Conservation (phyloP, 2,329 filamentous ascomycete genomes). For the Ascochyta pisi region DNA sequence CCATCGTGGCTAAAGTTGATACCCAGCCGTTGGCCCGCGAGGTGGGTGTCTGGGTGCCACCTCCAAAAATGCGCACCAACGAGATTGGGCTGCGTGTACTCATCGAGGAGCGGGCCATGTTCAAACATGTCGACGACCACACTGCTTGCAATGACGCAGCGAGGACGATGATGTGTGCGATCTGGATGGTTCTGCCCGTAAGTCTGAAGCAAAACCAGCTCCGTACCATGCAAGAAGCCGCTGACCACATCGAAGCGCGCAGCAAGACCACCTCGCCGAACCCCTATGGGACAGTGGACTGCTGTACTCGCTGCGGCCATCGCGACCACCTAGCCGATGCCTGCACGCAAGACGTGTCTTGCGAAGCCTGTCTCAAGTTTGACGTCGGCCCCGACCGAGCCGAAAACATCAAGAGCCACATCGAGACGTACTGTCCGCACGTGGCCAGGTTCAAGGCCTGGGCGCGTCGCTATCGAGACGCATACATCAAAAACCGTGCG, state of each 20-base stretch:
- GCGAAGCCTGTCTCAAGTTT: slow-evolving; percentile 16
- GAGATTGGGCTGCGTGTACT: slow-evolving; percentile 21
- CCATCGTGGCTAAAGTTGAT: slow-evolving; percentile 30
- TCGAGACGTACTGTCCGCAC: slow-evolving; percentile 8
- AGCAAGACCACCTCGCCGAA: slow-evolving; percentile 1
- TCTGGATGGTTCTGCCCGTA: slow-evolving; percentile 22
- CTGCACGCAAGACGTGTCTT: slow-evolving; percentile 8
- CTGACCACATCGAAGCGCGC: slow-evolving; percentile 7
- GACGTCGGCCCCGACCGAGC: background rate
- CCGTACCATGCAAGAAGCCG: slow-evolving; percentile 13
- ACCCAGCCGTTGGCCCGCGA: slow-evolving; percentile 32
- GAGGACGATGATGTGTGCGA: slow-evolving; percentile 32
- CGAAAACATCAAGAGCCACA: background rate
- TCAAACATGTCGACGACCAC: slow-evolving; percentile 25
- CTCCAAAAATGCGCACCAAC: slow-evolving; percentile 1
- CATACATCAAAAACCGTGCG: background rate
- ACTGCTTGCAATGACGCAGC: slow-evolving; percentile 33
- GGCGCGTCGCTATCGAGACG: slow-evolving; percentile 9
- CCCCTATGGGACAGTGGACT: slow-evolving; percentile 12
- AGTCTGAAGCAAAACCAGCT: background rate
- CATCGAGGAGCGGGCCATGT: slow-evolving; percentile 9
- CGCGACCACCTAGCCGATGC: slow-evolving; percentile 17
- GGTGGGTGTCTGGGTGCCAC: slow-evolving; percentile 4
- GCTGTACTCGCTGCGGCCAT: slow-evolving; percentile 21
- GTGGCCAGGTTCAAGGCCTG: slow-evolving; percentile 12